Conservation (phyloP, 2,329 filamentous ascomycete species). For the Paecilomyces variotii region DNA sequence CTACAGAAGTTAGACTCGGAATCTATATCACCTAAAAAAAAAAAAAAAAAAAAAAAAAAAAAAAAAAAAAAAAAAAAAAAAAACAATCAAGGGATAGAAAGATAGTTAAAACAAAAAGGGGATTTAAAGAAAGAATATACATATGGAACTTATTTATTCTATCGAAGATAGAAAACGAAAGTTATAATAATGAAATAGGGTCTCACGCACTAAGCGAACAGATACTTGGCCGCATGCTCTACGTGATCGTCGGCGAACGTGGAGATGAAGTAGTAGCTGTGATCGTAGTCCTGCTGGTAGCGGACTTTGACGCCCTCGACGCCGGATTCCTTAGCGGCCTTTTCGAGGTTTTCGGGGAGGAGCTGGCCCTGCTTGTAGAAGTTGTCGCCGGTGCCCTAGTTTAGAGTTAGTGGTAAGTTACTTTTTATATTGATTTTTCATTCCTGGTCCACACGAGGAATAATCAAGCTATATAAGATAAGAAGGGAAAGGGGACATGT, state of each 20-base stretch:
- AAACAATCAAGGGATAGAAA: constrained; percentile 1
- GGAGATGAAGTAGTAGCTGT: constrained; percentile 96
- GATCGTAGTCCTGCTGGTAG: constrained; percentile 88
- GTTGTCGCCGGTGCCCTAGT: constrained; percentile 79
- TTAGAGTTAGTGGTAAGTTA: background rate
- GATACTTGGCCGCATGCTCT: constrained; percentile 80
- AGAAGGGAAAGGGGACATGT: background rate
- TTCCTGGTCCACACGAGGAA: background rate
- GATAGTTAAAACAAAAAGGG: background rate
- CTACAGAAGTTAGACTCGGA: constrained; percentile 12
- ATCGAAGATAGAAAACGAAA: too few species aligned
- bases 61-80: constrained; percentile 5
- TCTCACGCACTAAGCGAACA: constrained; percentile 51
- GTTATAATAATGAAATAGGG: background rate
- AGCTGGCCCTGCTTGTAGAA: constrained; percentile 95
- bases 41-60: constrained; percentile 5
- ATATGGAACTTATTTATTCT: too few species aligned
- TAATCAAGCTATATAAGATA: background rate
- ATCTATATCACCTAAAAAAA: too few species aligned
- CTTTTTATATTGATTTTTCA: background rate
- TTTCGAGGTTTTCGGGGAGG: constrained; percentile 83
- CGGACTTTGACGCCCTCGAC: constrained; percentile 65
- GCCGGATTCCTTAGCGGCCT: constrained; percentile 68
- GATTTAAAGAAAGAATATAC: background rate
- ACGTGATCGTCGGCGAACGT: constrained; percentile 86